Base-by-base conservation (phyloP, 164 flowering plant genomes). In the Warburgia ugandensis region DNA sequence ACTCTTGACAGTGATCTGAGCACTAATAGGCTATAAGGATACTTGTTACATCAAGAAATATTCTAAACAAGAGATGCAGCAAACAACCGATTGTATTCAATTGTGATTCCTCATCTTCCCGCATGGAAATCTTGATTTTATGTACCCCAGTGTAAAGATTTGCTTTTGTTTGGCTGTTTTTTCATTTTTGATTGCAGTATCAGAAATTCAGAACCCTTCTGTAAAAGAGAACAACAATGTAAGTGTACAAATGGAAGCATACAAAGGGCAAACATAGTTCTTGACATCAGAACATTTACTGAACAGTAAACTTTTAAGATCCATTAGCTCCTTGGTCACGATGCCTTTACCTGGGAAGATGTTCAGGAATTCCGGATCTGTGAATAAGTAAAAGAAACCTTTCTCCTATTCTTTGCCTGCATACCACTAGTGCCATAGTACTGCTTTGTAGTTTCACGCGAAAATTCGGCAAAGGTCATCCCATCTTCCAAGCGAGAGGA, bases 391-490 rank as follows among this genome's bases (percentile, higher is more conserved):
- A 43, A 11, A 26, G 25, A 37, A 9, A 31, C 21, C 45, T 13
- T 17, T 14, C 2, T 5, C 62, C n/a, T 55, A 63, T 55, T 63
- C 56, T 73, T 77, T n/a, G 94, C 74, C 60, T 92, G 99, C 70
- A 79, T 65, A 32, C 98, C 96, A 27, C 66, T 73, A 37, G 80
- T 82, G 52, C 98, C 91, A 67, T 83, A 87, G 56, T 87, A 92
- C 59, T 80, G 94, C 72, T 67, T 80, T 26, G 94, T 88, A 23
- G 91, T 88, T 73, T 78, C 83, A 13, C 70, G 70, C 19, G 94
- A 78, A 68, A 92, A 87, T 50, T 92, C 89, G 1, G 94, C 94
- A 76, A 92, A 88, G 25, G 94, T 80, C 91, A 92, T 88, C 29
- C 95, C 98, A 67, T 83, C 81, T 68, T 70, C 78, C 66, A 88